phyloP scores from a whole-genome alignment of 2,329 filamentous ascomycete genomes.

The Ceratocystis colombiana region DNA sequence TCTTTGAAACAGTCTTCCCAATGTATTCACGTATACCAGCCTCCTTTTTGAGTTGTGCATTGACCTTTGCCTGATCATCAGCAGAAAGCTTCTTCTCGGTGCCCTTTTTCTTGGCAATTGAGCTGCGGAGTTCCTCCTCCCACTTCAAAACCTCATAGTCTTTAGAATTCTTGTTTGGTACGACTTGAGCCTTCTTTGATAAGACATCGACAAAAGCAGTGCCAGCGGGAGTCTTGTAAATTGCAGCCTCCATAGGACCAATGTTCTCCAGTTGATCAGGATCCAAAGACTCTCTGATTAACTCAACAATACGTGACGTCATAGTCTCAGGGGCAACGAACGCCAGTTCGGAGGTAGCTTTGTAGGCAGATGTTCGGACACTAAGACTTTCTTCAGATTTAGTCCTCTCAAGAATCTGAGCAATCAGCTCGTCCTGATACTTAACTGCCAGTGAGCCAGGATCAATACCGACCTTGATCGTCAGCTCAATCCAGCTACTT shows the following conservation, averaged over 20 bases:
- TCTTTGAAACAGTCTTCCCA: constrained; percentile 54
- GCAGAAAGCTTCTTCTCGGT: constrained; percentile 80
- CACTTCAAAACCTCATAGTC: constrained; percentile 95
- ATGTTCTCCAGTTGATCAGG: constrained; percentile 58
- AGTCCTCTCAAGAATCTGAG: constrained; percentile 50
- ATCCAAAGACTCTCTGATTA: constrained; percentile 66
- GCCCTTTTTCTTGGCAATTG: constrained; percentile 88
- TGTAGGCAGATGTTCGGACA: constrained; percentile 63
- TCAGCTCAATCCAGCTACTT: constrained; percentile 80
- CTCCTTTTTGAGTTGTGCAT: constrained; percentile 83
- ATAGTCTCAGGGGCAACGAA: constrained; percentile 84
- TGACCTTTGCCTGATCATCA: constrained; percentile 83
- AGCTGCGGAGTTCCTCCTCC: constrained; percentile 82
- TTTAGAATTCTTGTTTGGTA: constrained; percentile 80
- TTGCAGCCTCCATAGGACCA: constrained; percentile 81
- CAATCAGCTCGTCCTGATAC: constrained; percentile 53
- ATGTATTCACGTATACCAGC: constrained; percentile 66
- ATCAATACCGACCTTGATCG: constrained; percentile 68
- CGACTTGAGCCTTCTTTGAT: constrained; percentile 63
- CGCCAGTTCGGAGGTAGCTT: constrained; percentile 78
- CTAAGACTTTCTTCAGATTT: constrained; percentile 34
- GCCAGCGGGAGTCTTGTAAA: constrained; percentile 82
- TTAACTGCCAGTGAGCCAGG: constrained; percentile 65
- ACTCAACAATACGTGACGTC: constrained; percentile 62
- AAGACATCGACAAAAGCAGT: constrained; percentile 84